Base-by-base conservation (phyloP, 495 filamentous ascomycete species). In the Neurospora sp. region DNA sequence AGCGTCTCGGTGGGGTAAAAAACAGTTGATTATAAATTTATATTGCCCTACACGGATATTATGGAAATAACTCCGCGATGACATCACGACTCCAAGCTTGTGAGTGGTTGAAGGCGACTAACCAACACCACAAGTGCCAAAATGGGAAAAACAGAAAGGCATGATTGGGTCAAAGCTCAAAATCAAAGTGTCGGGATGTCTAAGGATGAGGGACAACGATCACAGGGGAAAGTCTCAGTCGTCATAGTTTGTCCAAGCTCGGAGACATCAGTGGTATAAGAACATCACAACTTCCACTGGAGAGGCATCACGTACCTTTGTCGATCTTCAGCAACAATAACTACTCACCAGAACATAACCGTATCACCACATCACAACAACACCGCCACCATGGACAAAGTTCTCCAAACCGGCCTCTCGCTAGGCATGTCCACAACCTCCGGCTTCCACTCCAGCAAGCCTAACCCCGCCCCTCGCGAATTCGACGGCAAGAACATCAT, bases 341-440 rank as follows among this genome's bases (percentile, higher is more conserved):
- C 17, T 7, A 45, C 42, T 42, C 19, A 45, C 15, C 17, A 21
- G 19, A 48, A 48, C 15, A 1, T 15, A 45, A 45, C 42, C 42
- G 42, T n/a, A n/a, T n/a, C 42, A 54, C 45, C n/a, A 48, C 11
- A 59, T 28, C 48, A 59, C 48, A 59, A 59, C 10, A 31, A 59
- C 24, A 59, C 48, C 48, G 21, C 39, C 71, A 70, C 37, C 31
- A 70, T 73, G 59, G n/a, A 70, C 7, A 74, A 69, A 31, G 76
- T 80, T 34, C 77, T 84, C 72, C 83, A 84, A 73, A 75, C 77
- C 39, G 81, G 80, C 19, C 80, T 84, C 31, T 73, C 81, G 70
- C 62, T 77, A 5, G 83, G 81, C 69, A 79, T 84, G 78, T 81
- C 82, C 24, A 76, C 81, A 15, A 79, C 77, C 40, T 78, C 81